These are phyloP conservation scores for Rhodotorula sp. DNA, from an alignment of 1,284 basidiomycete species.

Conservation along the genomic window DNA sequence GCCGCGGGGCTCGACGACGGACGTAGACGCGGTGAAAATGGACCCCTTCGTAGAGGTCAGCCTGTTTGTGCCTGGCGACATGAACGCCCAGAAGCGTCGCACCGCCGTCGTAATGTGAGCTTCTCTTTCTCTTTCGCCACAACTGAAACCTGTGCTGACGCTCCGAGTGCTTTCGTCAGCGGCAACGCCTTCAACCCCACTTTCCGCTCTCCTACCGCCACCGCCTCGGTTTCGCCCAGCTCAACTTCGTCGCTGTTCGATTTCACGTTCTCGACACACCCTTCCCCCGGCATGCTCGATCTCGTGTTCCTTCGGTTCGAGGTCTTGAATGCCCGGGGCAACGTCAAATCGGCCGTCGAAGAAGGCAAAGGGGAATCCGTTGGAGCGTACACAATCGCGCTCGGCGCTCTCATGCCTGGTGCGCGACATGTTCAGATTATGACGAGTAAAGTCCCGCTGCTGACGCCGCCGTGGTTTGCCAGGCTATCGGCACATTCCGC, in stretches of 20 bases:
- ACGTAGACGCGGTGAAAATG: conserved; percentile 59
- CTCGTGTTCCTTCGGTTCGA: conserved; percentile 77
- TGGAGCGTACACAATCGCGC: conserved; percentile 66
- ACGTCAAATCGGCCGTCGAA: conserved; percentile 52
- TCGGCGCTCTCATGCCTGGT: conserved; percentile 70
- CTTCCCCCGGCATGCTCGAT: conserved; percentile 68
- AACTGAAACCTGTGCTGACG: not conserved
- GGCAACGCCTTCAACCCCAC: conserved; percentile 87
- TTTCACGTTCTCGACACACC: conserved; percentile 65
- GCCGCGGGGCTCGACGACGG: conserved; percentile 62
- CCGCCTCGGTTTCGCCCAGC: conserved; percentile 54
- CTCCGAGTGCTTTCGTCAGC: conserved; percentile 13
- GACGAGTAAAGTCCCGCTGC: not conserved
- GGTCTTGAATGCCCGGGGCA: conserved; percentile 60
- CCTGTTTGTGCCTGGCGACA: conserved; percentile 65
- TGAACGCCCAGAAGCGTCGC: conserved; percentile 16
- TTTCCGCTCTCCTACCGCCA: conserved; percentile 59
- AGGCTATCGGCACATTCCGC: conserved; percentile 83
- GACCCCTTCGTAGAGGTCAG: conserved; percentile 78
- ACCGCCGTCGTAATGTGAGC: conserved; percentile 36
- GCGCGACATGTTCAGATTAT: conserved; percentile 44
- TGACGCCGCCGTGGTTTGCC: conserved; percentile 9
- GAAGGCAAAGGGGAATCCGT: conserved; percentile 60
- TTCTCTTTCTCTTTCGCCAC: not conserved
- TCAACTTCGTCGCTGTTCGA: conserved; percentile 64